Evolutionary conservation across 257 asterid genomes (phyloP), one percentile per base, ranked within the genome.

Genomic region (Petrea volubilis): DNA sequence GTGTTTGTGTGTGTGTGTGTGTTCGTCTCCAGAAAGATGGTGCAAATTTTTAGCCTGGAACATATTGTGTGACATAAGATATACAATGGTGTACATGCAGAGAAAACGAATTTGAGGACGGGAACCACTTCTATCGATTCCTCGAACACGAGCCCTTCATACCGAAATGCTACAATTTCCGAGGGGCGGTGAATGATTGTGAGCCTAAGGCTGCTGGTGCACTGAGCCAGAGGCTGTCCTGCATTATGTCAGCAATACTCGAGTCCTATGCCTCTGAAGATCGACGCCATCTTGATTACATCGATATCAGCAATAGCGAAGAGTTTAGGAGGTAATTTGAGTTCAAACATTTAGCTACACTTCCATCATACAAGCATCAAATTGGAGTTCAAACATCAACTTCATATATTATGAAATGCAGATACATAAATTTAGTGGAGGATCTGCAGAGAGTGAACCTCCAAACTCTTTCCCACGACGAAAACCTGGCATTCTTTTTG

Each of bases 131-230:
- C 82, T 94, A 91, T 68, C 68, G 99, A 59, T 88, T 94, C 80
- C 88, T 91, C 12, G 99, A 94, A 73, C 99, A 94, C 38, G 99
- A 89, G 71, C 74, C 98, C 24, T 91, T 86, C 86, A 82, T 94
- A 33, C 85, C 83, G 36, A 90, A 90, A 79, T 91, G 96, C 87
- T 81, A 86, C 65, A 94, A 94, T 75, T 88, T 89, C 67, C 81
- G 96, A 29, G 97, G 97, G 18, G 72, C 80, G 47, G 85, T 85
- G 61, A 88, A 84, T 68, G 96, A 91, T 70, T 60, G 62, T 62
- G 85, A 88, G 73, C 98, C 96, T 18, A 84, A 79, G 80, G 70
- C 72, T 6, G 93, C 92, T 44, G 62, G 87, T 63, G 59, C 65
- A 1, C 71, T 89, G 67, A 73, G 91, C 74, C 88, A 78, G 71